Evolutionary conservation across 1,284 basidiomycete species (phyloP), one percentile per base, ranked within the genome.

Genomic region (Laetiporus sulphureus): DNA sequence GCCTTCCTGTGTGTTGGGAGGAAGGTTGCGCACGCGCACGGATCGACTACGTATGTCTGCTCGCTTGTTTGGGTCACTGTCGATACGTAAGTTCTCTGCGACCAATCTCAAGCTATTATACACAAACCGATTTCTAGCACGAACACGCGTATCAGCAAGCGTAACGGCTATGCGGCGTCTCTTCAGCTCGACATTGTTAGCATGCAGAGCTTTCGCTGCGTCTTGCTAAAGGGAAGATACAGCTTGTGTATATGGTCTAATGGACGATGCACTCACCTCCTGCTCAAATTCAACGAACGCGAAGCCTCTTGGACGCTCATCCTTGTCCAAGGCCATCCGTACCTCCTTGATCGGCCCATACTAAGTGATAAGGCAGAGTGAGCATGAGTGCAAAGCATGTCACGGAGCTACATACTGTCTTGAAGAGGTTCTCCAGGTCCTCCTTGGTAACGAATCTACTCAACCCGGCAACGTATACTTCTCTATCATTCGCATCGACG

Each of bases 211-310:
- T 1, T 75, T 73, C 38, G 72, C 68, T 0, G 91, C 90, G 47
- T 83, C 75, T 49, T 71, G 71, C 88, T 93, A 52, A n/a, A n/a
- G n/a, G n/a, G n/a, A n/a, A n/a, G n/a, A n/a, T n/a, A n/a, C n/a
- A n/a, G n/a, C n/a, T n/a, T n/a, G n/a, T n/a, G n/a, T n/a, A n/a
- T n/a, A n/a, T n/a, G n/a, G n/a, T n/a, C n/a, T n/a, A n/a, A n/a
- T n/a, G n/a, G n/a, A n/a, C n/a, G n/a, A n/a, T n/a, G n/a, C n/a
- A n/a, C n/a, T n/a, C n/a, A 90, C 91, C 68, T 86, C 82, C 23
- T 79, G 72, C 47, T 86, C 80, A 59, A 91, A 98, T 57, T 98
- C 93, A 16, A 99, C 73, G 55, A 98, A 99, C 0, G 91, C 95
- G 58, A 92, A 91, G 1, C 96, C 95, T 60, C 83, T 91, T 30